Conservation (phyloP, 2,329 filamentous ascomycete species). For the Diaporthe aspalathi region DNA sequence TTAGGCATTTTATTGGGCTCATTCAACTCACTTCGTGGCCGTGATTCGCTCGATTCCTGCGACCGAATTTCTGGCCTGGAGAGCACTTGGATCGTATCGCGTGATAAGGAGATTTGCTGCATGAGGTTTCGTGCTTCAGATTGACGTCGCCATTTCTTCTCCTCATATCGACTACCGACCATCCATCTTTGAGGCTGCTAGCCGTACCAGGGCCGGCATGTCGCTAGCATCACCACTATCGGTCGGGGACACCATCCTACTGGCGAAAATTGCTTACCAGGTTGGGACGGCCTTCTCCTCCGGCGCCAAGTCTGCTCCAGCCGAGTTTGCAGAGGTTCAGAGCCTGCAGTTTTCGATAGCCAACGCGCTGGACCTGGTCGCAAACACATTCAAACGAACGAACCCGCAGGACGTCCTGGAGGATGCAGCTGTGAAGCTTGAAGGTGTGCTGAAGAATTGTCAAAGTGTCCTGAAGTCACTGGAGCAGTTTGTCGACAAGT, state of each 20-base stretch:
- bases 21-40: too few species aligned
- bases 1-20: neutral
- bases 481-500: neutral
- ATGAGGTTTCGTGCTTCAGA: too few species aligned
- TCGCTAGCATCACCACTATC: neutral
- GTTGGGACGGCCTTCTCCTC: neutral
- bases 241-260: neutral
- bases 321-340: neutral
- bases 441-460: neutral
- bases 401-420: neutral
- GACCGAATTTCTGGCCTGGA: too few species aligned
- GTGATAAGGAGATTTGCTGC: too few species aligned
- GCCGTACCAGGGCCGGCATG: neutral
- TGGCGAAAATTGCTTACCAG: neutral
- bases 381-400: neutral
- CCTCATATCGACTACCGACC: too few species aligned
- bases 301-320: neutral
- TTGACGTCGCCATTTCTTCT: too few species aligned
- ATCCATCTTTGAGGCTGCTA: neutral
- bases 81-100: too few species aligned
- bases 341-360: neutral
- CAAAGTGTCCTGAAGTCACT: neutral
- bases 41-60: neutral
- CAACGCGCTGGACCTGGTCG: neutral
- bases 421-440: neutral